Evolutionary conservation across 306 rosid species (phyloP).

Genomic region (Alnus glutinosa): DNA sequence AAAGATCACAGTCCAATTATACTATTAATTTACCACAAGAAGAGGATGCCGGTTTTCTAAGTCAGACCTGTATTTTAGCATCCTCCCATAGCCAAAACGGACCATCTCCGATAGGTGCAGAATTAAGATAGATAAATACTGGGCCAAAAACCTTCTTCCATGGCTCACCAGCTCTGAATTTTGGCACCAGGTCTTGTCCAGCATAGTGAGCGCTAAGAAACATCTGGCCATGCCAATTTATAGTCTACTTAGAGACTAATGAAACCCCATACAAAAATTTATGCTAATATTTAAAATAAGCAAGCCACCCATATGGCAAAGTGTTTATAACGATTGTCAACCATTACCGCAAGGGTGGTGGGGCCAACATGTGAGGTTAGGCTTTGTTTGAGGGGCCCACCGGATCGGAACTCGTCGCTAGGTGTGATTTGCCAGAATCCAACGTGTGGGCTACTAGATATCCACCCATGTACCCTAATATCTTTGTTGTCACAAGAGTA

Average conservation of each 20-base stretch:
- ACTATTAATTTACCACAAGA: conserved; percentile 22
- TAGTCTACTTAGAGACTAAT: conserved; percentile 22
- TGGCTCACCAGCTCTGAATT: conserved; percentile 60
- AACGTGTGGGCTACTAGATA: conserved; percentile 49
- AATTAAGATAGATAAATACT: conserved; percentile 69
- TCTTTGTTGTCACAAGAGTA: conserved; percentile 89
- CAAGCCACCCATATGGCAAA: conserved; percentile 6
- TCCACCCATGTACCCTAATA: conserved; percentile 86
- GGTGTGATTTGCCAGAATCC: conserved; percentile 87
- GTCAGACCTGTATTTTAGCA: conserved; percentile 72
- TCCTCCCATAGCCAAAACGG: conserved; percentile 69
- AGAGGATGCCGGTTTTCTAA: conserved; percentile 7
- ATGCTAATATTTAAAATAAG: conserved; percentile 4
- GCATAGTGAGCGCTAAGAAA: conserved; percentile 87
- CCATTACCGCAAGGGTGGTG: conserved; percentile 70
- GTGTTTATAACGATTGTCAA: conserved; percentile 28
- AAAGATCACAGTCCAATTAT: conserved; percentile 27
- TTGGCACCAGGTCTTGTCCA: conserved; percentile 69
- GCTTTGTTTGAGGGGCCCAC: conserved; percentile 85
- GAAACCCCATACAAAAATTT: conserved; percentile 13
- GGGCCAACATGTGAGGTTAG: conserved; percentile 92
- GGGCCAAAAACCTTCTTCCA: conserved; percentile 98
- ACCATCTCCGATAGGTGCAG: conserved; percentile 39
- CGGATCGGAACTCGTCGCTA: conserved; percentile 73
- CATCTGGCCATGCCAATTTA: conserved; percentile 48